Evolutionary conservation across 495 filamentous ascomycete species (phyloP), one percentile per base, ranked within the genome.

Genomic region (Paragyromitra xinjiangensis): DNA sequence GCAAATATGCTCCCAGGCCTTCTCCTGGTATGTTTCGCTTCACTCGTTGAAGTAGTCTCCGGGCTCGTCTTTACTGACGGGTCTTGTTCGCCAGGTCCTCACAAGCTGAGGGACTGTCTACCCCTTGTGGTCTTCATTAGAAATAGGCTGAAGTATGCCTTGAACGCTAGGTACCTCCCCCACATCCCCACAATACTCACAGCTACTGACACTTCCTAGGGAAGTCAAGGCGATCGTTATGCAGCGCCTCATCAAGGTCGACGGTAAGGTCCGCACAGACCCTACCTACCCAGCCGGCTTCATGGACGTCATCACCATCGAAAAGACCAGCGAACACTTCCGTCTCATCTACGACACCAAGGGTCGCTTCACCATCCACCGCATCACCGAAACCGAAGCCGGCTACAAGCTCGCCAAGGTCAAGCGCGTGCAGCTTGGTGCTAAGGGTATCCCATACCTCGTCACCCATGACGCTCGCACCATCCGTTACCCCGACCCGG

Each of bases 401-500:
- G 90, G 92, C 88, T 99, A 96, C 92, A 99, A 99, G 92, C 89
- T 99, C 77, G 94, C 94, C 87, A 99, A 98, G 89, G 96, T 98
- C 88, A 98, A 97, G 92, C 90, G 94, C 81, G 95, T 98, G 55
- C 96, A 99, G 89, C 91, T 99, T 83, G 96, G 95, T 89, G 93
- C 93, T 86, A 96, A 95, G 87, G 95, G 95, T 87, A 95, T 99
- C 90, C 95, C 95, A 93, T 98, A 97, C 93, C 97, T 98, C 92
- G 95, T 98, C 92, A 98, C 96, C 93, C 96, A 98, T 91, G 95
- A 99, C 93, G 95, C 96, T 87, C 91, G 95, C 93, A 99, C 96
- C 85, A 98, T 99, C 88, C 95, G 95, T 82, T 99, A 98, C 90
- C 96, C 95, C 73, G 95, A 99, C 87, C 95, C 96, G 39, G 84